Evolutionary conservation across 129 eudicot genomes (phyloP).

Genomic region (Heracleum sosnowskyi): DNA sequence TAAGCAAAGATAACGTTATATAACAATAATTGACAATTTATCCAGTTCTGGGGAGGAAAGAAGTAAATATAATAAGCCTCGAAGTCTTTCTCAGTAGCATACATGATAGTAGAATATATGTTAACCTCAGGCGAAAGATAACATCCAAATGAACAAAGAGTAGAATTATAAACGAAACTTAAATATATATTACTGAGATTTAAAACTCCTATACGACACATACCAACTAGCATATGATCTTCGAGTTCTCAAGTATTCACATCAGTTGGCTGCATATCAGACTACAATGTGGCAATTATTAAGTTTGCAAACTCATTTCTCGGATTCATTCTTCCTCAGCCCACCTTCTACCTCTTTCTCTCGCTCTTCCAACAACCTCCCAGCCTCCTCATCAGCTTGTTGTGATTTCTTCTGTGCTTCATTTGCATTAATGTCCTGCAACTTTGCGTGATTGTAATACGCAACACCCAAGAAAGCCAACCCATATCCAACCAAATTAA

Average conservation of each 20-base stretch:
- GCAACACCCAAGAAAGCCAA: slow-evolving; percentile 75
- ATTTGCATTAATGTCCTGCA: slow-evolving; percentile 60
- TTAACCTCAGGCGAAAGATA: not conserved
- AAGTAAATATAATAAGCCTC: not conserved
- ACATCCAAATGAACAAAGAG: not conserved
- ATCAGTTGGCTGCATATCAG: not conserved
- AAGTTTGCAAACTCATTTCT: slow-evolving; percentile 21
- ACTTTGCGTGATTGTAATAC: slow-evolving; percentile 53
- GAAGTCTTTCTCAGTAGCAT: not conserved
- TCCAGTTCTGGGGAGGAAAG: not conserved
- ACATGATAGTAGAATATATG: not conserved
- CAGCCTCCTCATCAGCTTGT: slow-evolving; percentile 59
- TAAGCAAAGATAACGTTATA: not conserved
- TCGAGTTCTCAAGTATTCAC: slow-evolving; percentile 15
- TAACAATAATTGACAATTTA: not conserved
- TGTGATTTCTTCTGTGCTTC: slow-evolving; percentile 51
- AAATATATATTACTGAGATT: not conserved
- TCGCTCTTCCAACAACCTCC: slow-evolving; percentile 51
- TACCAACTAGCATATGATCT: slow-evolving; percentile 3
- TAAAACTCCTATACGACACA: not conserved
- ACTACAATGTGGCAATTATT: not conserved
- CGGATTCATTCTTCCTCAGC: slow-evolving; percentile 31
- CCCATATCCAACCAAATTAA: slow-evolving; percentile 59
- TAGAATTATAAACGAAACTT: not conserved
- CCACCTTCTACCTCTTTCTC: slow-evolving; percentile 34